Evolutionary conservation across 345 rosid genomes (phyloP), one percentile per base, ranked within the genome.

Genomic region (Eucalyptus cladocalyx): DNA sequence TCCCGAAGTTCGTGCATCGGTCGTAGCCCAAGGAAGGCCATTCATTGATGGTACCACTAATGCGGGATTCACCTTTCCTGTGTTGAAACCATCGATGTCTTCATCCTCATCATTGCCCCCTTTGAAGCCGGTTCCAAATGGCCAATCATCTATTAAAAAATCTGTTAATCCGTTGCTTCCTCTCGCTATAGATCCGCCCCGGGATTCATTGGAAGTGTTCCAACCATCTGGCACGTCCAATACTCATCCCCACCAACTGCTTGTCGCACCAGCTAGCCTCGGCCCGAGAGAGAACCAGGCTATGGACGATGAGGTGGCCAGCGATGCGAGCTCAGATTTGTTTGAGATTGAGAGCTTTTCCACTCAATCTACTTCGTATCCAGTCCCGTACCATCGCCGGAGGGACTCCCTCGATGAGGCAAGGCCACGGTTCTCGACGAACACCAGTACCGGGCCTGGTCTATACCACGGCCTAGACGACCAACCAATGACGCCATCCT

Each of bases 281-380:
- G 54, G 42, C 47, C 51, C 43, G 30, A 83, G 87, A 83, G 80
- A 88, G 40, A 43, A 91, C 8, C 92, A 85, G 48, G 90, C 28
- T 86, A 43, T 62, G 11, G 62, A 87, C n/a, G 98, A 97, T 56
- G 99, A 95, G 80, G 93, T 91, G 11, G 94, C 93, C 28, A 98
- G 99, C 76, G 99, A 98, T 87, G 96, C 98, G 6, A 97, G 99
- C 92, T 98, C 99, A 3, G 99, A 98, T 91, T 92, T 97, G 87
- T 98, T 98, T 43, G 99, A 98, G 95, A 97, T 98, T 3, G 99
- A 98, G 93, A 98, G 99, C 93, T 94, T 98, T 91, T 94, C 99
- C 30, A 95, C 98, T 51, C 97, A 96, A 80, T 86, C 93, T 12
- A 83, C 91, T 2, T 69, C 91, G 51, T 86, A 83, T 53, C 92